Conservation (phyloP, 2,329 filamentous ascomycete genomes). For the Fusarium longipes region DNA sequence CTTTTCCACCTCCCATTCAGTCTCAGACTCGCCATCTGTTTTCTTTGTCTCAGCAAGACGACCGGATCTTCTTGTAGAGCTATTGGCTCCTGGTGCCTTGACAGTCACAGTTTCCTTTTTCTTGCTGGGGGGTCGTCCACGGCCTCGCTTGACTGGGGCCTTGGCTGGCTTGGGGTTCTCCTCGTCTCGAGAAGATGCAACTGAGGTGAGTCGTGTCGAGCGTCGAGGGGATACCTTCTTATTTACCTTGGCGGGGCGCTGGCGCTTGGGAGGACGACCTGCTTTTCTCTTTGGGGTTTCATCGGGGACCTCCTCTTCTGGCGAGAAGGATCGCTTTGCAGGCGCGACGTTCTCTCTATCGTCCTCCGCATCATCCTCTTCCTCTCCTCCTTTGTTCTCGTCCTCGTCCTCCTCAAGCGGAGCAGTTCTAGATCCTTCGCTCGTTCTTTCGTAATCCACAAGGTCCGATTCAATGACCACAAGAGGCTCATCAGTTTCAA, state of each 20-base stretch:
- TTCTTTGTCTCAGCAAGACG: constrained; percentile 24
- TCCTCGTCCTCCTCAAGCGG: too few relatives aligned
- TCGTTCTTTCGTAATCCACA: constrained; percentile 10
- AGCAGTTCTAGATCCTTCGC: constrained; percentile 1
- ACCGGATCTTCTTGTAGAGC: not conserved
- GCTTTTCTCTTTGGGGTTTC: not conserved
- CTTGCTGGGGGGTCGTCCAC: constrained; percentile 25
- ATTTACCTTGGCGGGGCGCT: not conserved
- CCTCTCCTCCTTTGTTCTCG: too few relatives aligned
- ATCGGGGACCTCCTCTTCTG: not conserved
- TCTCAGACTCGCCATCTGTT: constrained; percentile 25
- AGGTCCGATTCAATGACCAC: constrained; percentile 21
- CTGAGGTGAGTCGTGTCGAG: constrained; percentile 23
- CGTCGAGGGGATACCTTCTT: constrained; percentile 11
- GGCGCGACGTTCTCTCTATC: not conserved
- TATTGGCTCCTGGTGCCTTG: not conserved
- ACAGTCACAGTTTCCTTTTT: constrained; percentile 11
- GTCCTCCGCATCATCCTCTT: too few relatives aligned
- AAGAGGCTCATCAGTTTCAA: constrained; percentile 19
- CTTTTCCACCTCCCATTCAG: constrained; percentile 61
- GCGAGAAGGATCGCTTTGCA: constrained; percentile 13
- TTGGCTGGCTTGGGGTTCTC: not conserved
- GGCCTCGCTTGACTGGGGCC: constrained; percentile 8
- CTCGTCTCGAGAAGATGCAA: not conserved
- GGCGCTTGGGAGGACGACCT: constrained; percentile 18